Evolutionary conservation across 768 basidiomycete genomes (phyloP), one percentile per base, ranked within the genome.

Genomic region (Tephrocybe sp.): DNA sequence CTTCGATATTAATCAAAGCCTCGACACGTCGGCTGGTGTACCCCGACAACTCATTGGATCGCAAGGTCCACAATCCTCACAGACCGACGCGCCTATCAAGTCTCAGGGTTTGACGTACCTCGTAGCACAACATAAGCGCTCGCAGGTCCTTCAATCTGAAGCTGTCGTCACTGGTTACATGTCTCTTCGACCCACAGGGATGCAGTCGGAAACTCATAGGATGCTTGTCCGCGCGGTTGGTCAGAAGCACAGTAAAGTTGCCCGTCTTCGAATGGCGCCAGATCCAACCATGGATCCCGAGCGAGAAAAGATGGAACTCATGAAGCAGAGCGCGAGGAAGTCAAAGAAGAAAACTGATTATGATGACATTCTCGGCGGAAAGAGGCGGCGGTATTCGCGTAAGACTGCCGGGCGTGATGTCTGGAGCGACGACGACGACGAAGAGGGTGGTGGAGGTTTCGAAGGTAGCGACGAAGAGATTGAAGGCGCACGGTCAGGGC

Each of bases 171-270:
- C 90, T 2, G 93, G 93, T 34, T 83, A 85, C 61, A 86, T 95
- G 82, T 78, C 83, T 36, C 73, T 96, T 53, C 85, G 87, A 2
- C 93, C 93, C 2, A 89, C 90, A 3, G 88, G 89, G 52, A 93
- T 94, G 87, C 87, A 93, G 64, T 89, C 88, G 4, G 87, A 90
- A 67, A 90, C 90, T 12, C 93, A 96, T 67, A 83, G 88, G 45
- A 87, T 91, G 82, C 77, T 95, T 33, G 93, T 93, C 6, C 84
- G 86, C 32, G 85, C 90, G 33, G 90, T 93, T 7, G 88, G 87
- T 26, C 88, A 93, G 62, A 87, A 88, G 66, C 88, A 94, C 69
- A 86, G 77, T 68, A 90, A 90, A 63, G 80, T 88, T 18, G 86
- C 90, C 4, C 81, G 86, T 45, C 75, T 91, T 56, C 84, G 85